Evolutionary conservation across 345 rosid species (phyloP).

Genomic region (Rhodamnia argentea): DNA sequence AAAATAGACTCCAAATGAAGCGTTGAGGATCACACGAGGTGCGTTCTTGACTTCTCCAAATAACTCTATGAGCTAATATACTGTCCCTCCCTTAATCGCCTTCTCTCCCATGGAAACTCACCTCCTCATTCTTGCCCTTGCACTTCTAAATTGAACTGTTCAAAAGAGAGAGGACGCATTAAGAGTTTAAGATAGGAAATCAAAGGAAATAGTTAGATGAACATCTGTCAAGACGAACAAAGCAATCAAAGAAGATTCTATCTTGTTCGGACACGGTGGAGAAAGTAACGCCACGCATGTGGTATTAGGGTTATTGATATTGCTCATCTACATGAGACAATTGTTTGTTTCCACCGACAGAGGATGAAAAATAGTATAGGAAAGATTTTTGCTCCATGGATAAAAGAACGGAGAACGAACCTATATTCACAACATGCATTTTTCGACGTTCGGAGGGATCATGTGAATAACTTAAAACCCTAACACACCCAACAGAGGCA

Average conservation of each 20-base stretch:
- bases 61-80: constrained; percentile 11
- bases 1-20: not conserved
- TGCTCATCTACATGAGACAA: not conserved
- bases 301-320: not conserved
- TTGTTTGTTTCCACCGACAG: not conserved
- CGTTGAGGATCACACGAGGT: constrained; percentile 51
- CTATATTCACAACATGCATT: not conserved
- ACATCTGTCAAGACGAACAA: not conserved
- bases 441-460: not conserved
- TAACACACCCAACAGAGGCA: not conserved
- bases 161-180: not conserved
- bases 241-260: not conserved
- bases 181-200: not conserved
- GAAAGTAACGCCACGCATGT: not conserved
- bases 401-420: not conserved
- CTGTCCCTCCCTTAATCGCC: not conserved
- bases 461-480: not conserved
- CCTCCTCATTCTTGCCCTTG: constrained; percentile 16
- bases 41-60: constrained; percentile 88
- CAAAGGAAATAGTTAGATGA: not conserved
- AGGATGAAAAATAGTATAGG: not conserved
- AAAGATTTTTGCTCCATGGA: not conserved
- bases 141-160: not conserved
- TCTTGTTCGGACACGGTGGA: not conserved
- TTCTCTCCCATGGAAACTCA: constrained; percentile 5